A percentile compares a stretch with the other conserved stretches of the same genome.
These are phyloP conservation scores for Tephrocybe sp. DNA, from an alignment of 768 basidiomycete genomes.

Conservation along the genomic window DNA sequence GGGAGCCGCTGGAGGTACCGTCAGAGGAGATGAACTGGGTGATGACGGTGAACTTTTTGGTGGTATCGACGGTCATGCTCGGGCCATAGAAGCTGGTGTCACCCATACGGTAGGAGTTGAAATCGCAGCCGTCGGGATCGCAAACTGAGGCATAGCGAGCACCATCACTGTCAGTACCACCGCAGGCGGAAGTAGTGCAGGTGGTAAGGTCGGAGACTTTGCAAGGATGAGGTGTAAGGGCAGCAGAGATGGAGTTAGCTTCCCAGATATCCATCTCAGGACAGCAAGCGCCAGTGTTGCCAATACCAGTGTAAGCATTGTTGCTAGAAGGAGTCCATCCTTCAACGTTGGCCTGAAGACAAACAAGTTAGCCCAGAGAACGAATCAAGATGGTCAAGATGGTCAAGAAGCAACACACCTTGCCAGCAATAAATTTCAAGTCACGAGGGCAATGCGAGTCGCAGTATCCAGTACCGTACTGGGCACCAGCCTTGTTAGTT, in stretches of 20 bases:
- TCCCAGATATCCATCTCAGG: conserved; percentile 18
- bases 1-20: too few species aligned
- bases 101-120: too few species aligned
- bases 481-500: too few species aligned
- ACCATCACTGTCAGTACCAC: conserved; percentile 22
- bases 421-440: conserved; percentile 38
- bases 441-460: conserved; percentile 42
- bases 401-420: conserved; percentile 36
- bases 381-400: neutral
- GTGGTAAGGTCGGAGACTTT: conserved; percentile 16
- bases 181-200: conserved; percentile 25
- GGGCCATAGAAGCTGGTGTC: conserved; percentile 38
- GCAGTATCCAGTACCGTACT: conserved; percentile 18
- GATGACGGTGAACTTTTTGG: too few species aligned
- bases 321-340: conserved; percentile 4
- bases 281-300: too few species aligned
- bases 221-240: conserved; percentile 41
- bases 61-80: conserved; percentile 39
- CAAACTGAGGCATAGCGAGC: conserved; percentile 15
- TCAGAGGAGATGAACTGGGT: too few species aligned
- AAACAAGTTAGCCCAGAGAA: too few species aligned
- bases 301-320: conserved; percentile 4
- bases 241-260: too few species aligned
- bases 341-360: neutral
- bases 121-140: too few species aligned